Evolutionary conservation across 331 rosid genomes (phyloP).

Genomic region (Malus hybrid): DNA sequence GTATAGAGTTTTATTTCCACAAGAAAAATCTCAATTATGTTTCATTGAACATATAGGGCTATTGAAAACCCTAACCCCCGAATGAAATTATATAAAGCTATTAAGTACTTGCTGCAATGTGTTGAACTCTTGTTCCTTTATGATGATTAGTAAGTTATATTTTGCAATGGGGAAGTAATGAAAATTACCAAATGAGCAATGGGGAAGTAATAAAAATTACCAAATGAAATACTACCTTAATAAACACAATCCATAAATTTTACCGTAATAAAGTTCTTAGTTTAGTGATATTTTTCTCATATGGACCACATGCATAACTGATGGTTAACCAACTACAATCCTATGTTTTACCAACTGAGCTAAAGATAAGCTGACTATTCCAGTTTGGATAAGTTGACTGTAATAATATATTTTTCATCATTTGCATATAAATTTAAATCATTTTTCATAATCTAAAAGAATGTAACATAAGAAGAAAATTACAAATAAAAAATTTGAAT

Average conservation of each 20-base stretch:
- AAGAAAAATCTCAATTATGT: background rate
- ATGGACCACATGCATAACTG: too few relatives aligned
- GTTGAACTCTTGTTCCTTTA: background rate
- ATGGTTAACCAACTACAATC: too few relatives aligned
- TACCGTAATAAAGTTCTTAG: background rate
- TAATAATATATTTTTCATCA: too few relatives aligned
- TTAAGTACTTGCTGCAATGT: background rate
- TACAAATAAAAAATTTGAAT: too few relatives aligned
- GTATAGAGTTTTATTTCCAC: background rate
- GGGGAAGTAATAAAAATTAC: background rate
- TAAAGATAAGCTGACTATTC: too few relatives aligned
- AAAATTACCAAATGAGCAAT: too few relatives aligned
- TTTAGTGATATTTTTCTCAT: background rate
- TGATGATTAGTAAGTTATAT: background rate
- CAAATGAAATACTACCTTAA: background rate
- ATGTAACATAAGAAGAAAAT: too few relatives aligned
- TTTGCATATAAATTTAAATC: too few relatives aligned
- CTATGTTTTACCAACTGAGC: rapidly evolving
- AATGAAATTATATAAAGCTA: background rate
- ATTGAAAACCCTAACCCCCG: background rate
- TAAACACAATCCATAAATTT: background rate
- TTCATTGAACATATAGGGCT: background rate
- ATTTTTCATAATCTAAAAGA: too few relatives aligned
- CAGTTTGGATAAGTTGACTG: too few relatives aligned
- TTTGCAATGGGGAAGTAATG: background rate